Evolutionary conservation across 2,329 filamentous ascomycete genomes (phyloP), one percentile per base, ranked within the genome.

Genomic region (Pyricularia grisea): DNA sequence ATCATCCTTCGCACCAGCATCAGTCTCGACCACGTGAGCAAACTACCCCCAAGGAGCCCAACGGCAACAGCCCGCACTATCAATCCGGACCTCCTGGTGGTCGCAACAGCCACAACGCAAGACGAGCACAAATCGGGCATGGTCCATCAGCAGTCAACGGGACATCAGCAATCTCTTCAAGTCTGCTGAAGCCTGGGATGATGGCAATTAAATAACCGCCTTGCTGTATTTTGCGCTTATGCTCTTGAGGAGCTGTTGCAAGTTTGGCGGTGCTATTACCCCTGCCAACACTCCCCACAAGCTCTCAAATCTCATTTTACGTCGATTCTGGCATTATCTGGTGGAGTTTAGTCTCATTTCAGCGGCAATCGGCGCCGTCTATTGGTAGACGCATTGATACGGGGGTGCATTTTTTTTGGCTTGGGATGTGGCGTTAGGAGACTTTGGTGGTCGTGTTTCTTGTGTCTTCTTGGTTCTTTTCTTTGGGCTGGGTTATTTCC

Each of bases 1-100:
- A 94, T 73, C 90, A 93, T 76, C 89, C 90, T 7, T 85, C 88
- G 11, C 89, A 92, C 75, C 85, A 87, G 71, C 77, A 81, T 68
- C 77, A 55, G 42, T 55, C 80, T 78, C 73, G 72, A 79, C 70
- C 71, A 79, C 58, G 58, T 27, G 58, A 69, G n/a, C 31, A 31
- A 65, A 36, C 20, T 9, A 31, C 17, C 6, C 14, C 55, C 30
- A 28, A 25, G 6, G 25, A n/a, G 30, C 17, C 63, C 79, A 80
- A 67, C 76, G 79, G 60, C 81, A 82, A 70, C 75, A 79, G 67
- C 76, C 78, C 31, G 6, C 42, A 55, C 20, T 55, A 55, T n/a
- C 42, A 55, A 55, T 55, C 42, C 17, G 42, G 42, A 20, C 20
- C 42, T 55, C n/a, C 42, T n/a, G 20, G 42, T 55, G 42, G 42